Percentiles rank a stretch among this genome's conserved stretches.
Evolutionary conservation across 176 grass and related monocot species (phyloP).

Genomic region (Themeda triandra): DNA sequence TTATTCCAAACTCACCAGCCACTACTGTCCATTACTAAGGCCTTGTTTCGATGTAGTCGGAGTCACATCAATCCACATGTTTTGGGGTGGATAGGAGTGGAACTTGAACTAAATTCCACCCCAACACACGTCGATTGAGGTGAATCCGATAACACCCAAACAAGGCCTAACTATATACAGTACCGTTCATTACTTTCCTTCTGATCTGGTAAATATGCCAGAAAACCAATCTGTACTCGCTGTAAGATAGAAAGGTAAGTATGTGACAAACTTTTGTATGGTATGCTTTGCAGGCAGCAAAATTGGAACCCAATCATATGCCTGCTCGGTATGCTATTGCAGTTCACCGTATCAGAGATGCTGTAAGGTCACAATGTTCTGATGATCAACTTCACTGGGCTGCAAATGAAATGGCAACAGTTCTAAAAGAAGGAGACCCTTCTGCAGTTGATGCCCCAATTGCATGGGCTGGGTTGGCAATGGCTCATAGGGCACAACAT

Average conservation of each 20-base stretch:
- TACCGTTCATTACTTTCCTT: background rate
- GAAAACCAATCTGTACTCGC: background rate
- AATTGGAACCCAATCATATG: conserved; percentile 95
- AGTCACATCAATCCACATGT: too few relatives aligned
- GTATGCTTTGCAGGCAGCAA: conserved; percentile 63
- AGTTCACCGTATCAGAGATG: conserved; percentile 92
- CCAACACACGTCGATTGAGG: too few relatives aligned
- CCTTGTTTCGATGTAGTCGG: too few relatives aligned
- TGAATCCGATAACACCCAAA: too few relatives aligned
- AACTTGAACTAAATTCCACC: too few relatives aligned
- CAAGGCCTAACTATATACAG: background rate
- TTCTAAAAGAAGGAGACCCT: conserved; percentile 93
- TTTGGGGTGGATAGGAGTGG: too few relatives aligned
- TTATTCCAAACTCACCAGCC: background rate
- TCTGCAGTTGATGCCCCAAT: conserved; percentile 81
- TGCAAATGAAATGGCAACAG: conserved; percentile 83
- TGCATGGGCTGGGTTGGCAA: conserved; percentile 91
- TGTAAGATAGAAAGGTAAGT: background rate
- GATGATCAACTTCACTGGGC: conserved; percentile 92
- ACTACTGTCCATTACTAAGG: background rate
- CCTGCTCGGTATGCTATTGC: conserved; percentile 89
- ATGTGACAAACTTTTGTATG: background rate
- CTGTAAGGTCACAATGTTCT: conserved; percentile 65
- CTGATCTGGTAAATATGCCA: background rate
- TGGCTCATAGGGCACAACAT: conserved; percentile 87